phyloP scores from a whole-genome alignment of 2,329 filamentous ascomycete species.

The Acephala macrosclerotiorum region DNA sequence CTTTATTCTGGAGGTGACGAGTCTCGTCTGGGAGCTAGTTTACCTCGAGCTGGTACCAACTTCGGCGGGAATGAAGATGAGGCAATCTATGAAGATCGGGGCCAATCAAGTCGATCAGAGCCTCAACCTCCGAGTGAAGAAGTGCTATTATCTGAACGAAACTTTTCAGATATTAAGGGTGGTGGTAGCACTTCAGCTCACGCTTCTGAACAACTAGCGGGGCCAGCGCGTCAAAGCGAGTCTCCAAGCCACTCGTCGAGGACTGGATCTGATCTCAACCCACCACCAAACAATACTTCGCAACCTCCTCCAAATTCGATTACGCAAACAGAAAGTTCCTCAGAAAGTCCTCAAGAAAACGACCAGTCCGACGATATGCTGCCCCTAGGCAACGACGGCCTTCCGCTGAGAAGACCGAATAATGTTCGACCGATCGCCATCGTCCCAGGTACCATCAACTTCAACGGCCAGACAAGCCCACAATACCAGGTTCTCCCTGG shows the following conservation, averaged over 20 bases:
- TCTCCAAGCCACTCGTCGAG: slow-evolving; percentile 6
- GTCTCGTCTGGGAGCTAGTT: not conserved
- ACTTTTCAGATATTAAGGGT: not conserved
- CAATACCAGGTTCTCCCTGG: not conserved
- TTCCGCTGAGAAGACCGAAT: not conserved
- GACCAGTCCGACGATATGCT: not conserved
- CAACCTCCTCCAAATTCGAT: not conserved
- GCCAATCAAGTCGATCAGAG: not conserved
- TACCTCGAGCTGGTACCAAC: not conserved
- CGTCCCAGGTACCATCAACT: not conserved
- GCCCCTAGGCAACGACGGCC: not conserved
- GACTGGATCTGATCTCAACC: not conserved
- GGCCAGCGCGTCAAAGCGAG: not conserved
- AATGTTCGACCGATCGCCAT: not conserved
- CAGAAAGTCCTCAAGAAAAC: not conserved
- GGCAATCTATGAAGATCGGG: not conserved
- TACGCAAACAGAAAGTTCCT: not conserved
- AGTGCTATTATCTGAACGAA: not conserved
- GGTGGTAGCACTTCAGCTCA: not conserved
- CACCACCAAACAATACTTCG: not conserved
- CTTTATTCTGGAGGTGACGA: not conserved
- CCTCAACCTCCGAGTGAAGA: not conserved
- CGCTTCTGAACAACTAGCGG: not conserved
- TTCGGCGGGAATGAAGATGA: not conserved
- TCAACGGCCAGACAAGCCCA: slow-evolving; percentile 2